Evolutionary conservation across 768 basidiomycete species (phyloP), one percentile per base, ranked within the genome.

Genomic region (Steccherinum ochraceum): DNA sequence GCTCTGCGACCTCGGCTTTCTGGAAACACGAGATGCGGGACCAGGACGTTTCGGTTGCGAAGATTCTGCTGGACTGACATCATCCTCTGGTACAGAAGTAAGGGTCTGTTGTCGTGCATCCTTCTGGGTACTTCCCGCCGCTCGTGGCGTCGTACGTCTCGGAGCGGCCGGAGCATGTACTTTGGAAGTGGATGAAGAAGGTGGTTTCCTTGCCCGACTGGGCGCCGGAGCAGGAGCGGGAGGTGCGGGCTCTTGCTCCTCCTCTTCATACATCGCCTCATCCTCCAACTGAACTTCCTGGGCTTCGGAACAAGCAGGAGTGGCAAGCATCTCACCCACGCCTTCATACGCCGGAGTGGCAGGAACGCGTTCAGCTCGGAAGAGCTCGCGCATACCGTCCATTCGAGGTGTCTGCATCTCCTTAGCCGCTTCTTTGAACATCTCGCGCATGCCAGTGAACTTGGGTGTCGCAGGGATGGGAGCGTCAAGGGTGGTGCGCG

Each of bases 381-480:
- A 70, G 59, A 72, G 58, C 40, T 59, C 63, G 24, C 61, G 56
- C 26, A 71, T 52, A 12, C 70, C 72, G 24, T 65, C 62, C 58
- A 70, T 57, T 45, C 53, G 54, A 48, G 73, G 70, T 7, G 71
- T 72, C 21, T 7, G 10, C 16, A 23, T n/a, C 19, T n/a, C n/a
- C 43, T 62, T 54, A 49, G 45, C 53, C 40, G 20, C 13, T 4
- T 46, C 30, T 7, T 47, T 56, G 64, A 70, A 71, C 54, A 72
- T 56, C 18, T 64, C 54, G 23, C 67, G 67, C 43, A 72, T 58
- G 21, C 67, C 65, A 19, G 52, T 54, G 45, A 66, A 57, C 24
- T 58, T 56, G 24, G 64, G 66, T 2, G 60, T 65, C 5, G 56
- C 52, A 13, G 54, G 41, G 27, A 41, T 45, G 18, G n/a, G 5